Evolutionary conservation across 192 early-diverging fungal genomes (phyloP), one percentile per base, ranked within the genome.

Genomic region (Gigaspora rosea): DNA sequence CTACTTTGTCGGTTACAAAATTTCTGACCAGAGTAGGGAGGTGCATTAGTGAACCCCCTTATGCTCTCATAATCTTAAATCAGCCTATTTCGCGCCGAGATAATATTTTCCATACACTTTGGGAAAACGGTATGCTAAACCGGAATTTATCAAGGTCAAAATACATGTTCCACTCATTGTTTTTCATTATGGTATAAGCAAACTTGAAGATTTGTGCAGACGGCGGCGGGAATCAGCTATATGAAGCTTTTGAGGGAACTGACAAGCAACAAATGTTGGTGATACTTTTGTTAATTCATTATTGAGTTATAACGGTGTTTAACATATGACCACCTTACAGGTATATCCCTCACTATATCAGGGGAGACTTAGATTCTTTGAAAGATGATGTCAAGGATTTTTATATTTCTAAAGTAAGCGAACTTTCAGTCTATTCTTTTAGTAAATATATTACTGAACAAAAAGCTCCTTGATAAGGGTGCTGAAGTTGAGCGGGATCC

Each of bases 281-380:
- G 2, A 56, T 73, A n/a, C 3, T 10, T 10, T 48, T 20, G 4
- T 8, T 49, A 32, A 3, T 76, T 72, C 32, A 48, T 27, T 61
- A 41, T 51, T 83, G 22, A 3, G 59, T 2, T 62, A 15, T 59
- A 51, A 50, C 15, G 62, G 16, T 33, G 41, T 57, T 49, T 80
- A 18, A 67, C 78, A 10, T 47, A 61, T 33, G 47, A 33, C 16
- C 52, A 12, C 18, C n/a, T 69, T 32, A 22, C 50, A 91, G 91
- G 65, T 92, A 85, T 73, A 66, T 95, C 15, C 96, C 96, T 41
- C 84, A 95, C 78, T 87, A 82, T 47, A 92, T 98, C 52, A 85
- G 88, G 62, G 96, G 96, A 16, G 97, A 97, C 82, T 78, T 97
- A 22, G 96, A 97, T 80, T 97, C 96, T 22, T 71, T 95, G 16